Base-by-base conservation (phyloP, 305 asterid species). In the Andrographis paniculata region DNA sequence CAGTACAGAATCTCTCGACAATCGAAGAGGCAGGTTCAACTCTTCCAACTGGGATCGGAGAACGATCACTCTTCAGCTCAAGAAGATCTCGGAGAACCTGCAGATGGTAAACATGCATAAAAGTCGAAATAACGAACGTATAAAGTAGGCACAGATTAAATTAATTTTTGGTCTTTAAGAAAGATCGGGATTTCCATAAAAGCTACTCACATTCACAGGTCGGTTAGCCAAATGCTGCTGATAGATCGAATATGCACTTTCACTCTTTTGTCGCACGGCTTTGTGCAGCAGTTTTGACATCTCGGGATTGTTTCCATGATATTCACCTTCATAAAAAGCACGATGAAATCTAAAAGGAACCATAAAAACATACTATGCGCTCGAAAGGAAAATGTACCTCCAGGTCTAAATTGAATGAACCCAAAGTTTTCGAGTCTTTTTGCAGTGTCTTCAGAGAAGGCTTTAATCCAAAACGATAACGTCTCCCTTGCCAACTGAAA, bases 201-300 rank as follows among this genome's bases (percentile, higher is more conserved):
- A 40, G 13, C 24, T 64, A 75, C 99, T 75, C 78, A 92, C 99
- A 48, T 87, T 92, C 55, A 92, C 94, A 35, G 99, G 99, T 52
- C 99, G 87, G 61, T 73, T 87, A 62, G 92, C 94, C 73, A 92
- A 75, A 73, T 92, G 95, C 69, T 81, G 96, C 75, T 92, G 96
- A 74, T 92, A 92, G 66, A 92, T 52, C 19, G 91, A 72, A 73
- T 87, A 92, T 21, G 99, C 85, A 50, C 73, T 68, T 74, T 84
- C 96, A 70, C 82, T 87, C 83, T 81, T 87, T 67, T 87, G 84
- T 14, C 99, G 68, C 56, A 92, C 94, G 40, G 99, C 99, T 87
- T 92, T 92, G 65, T 92, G 99, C 60, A 92, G 95, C 81, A 92
- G 69, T 70, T 92, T 92, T 51, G 99, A 92, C 99, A 92, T 92